A percentile compares a stretch with the other conserved stretches of the same genome.
These are phyloP conservation scores for Massarina eburnea DNA, from an alignment of 2,329 filamentous ascomycete species.

Conservation along the genomic window DNA sequence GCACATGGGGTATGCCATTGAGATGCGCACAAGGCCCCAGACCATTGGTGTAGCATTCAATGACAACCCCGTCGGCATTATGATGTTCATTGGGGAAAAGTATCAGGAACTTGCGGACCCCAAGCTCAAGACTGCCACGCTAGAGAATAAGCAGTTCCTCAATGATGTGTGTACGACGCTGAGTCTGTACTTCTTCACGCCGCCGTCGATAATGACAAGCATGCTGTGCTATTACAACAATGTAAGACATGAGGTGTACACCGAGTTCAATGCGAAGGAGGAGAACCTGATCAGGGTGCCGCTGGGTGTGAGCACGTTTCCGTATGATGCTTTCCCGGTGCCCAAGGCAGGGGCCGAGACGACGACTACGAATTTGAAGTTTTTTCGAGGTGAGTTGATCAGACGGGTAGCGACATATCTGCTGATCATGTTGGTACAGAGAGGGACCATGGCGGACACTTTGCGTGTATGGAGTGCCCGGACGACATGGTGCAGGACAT, in stretches of 20 bases:
- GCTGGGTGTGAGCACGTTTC: slow-evolving; percentile 43
- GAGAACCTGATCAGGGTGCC: slow-evolving; percentile 43
- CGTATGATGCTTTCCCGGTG: slow-evolving; percentile 41
- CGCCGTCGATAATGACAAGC: slow-evolving; percentile 39
- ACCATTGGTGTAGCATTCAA: slow-evolving; percentile 47
- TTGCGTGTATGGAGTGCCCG: slow-evolving; percentile 31
- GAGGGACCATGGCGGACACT: slow-evolving; percentile 24
- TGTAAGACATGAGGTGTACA: slow-evolving; percentile 42
- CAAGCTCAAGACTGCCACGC: slow-evolving; percentile 20
- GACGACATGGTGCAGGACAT: slow-evolving; percentile 25
- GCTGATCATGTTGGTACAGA: slow-evolving; percentile 14
- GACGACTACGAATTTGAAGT: slow-evolving; percentile 44
- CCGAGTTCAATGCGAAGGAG: slow-evolving; percentile 36
- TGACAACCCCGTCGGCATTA: slow-evolving; percentile 48
- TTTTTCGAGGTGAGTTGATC: slow-evolving; percentile 28
- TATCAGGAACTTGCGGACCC: slow-evolving; percentile 44
- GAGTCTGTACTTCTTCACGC: slow-evolving; percentile 43
- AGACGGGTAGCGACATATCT: neutral
- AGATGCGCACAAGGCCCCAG: slow-evolving; percentile 48
- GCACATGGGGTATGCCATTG: slow-evolving; percentile 47
- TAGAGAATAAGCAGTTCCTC: slow-evolving; percentile 33
- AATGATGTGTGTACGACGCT: slow-evolving; percentile 30
- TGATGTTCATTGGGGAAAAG: slow-evolving; percentile 51
- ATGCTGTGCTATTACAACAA: slow-evolving; percentile 46
- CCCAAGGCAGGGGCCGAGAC: slow-evolving; percentile 35